Percentiles rank a stretch among this genome's conserved stretches.
Conservation (phyloP, 2,329 filamentous ascomycete species). For the Exophiala bonariae region DNA sequence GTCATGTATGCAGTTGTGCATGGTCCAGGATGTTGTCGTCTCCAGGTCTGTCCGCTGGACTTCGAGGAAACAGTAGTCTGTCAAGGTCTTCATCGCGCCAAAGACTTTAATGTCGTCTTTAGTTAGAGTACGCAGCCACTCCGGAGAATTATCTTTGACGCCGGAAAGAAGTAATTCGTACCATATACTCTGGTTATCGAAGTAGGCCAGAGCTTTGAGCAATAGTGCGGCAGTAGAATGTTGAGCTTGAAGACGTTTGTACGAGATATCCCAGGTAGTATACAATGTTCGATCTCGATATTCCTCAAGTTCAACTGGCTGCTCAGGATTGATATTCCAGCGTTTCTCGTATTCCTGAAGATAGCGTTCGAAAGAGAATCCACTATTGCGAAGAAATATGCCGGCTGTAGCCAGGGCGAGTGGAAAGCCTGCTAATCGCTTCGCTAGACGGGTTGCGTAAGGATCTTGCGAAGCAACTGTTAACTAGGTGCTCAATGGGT, state of each 20-base stretch:
- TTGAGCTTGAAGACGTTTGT: constrained; percentile 9
- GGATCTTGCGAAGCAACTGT: too few relatives aligned
- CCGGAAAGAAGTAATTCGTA: constrained; percentile 42
- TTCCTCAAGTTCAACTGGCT: constrained; percentile 9
- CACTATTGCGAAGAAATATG: constrained; percentile 42
- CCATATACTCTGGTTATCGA: constrained; percentile 48
- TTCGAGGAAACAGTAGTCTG: constrained; percentile 18
- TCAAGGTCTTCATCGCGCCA: constrained; percentile 13
- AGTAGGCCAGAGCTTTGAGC: constrained; percentile 43
- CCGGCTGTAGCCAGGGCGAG: constrained; percentile 50
- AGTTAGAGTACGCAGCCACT: constrained; percentile 24
- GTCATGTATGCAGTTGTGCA: constrained; percentile 24
- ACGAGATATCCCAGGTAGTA: constrained; percentile 27
- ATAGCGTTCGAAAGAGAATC: constrained; percentile 41
- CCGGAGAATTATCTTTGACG: background rate
- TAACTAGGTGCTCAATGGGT: background rate
- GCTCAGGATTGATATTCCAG: constrained; percentile 33
- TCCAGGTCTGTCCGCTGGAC: constrained; percentile 1
- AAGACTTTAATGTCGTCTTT: constrained; percentile 11
- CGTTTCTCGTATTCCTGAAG: constrained; percentile 40
- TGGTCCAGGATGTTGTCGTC: constrained; percentile 8
- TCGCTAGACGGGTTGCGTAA: constrained; percentile 30
- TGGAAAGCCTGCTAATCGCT: constrained; percentile 45
- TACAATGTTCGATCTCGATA: constrained; percentile 21
- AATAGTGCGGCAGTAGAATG: constrained; percentile 33